Evolutionary conservation across 2,329 filamentous ascomycete genomes (phyloP).

Genomic region (Cordyceps cicadae): DNA sequence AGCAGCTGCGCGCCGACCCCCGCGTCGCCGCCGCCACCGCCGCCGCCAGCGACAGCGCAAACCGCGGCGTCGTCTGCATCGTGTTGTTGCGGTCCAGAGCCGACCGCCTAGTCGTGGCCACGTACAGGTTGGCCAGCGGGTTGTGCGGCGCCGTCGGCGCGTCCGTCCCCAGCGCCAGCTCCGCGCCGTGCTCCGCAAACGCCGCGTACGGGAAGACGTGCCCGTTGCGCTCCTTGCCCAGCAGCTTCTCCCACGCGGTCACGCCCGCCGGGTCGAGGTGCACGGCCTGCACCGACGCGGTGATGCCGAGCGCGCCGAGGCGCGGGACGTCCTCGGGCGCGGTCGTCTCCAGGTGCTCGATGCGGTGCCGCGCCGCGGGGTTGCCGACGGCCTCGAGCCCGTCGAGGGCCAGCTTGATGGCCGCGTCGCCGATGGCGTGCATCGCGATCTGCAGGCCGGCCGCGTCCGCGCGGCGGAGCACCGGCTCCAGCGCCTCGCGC

Average conservation of each 20-base stretch:
- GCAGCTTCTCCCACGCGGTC: conserved; percentile 49
- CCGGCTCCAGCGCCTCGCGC: no score
- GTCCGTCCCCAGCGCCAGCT: conserved; percentile 50
- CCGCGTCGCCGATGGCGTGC: conserved; percentile 23
- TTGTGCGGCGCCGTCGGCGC: conserved; percentile 50
- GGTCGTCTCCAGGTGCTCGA: no score
- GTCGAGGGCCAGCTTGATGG: conserved; percentile 48
- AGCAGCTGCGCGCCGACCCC: conserved; percentile 45
- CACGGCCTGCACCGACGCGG: conserved; percentile 49
- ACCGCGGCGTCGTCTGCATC: conserved; percentile 38
- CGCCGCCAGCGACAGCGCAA: conserved; percentile 39
- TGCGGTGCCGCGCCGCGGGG: no score
- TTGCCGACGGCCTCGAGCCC: no score
- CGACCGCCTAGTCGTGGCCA: conserved; percentile 46
- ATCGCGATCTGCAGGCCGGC: conserved; percentile 41
- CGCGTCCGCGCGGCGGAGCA: no score
- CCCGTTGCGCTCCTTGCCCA: conserved; percentile 45
- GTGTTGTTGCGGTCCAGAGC: conserved; percentile 31
- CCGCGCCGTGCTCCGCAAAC: conserved; percentile 45
- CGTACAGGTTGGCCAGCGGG: conserved; percentile 48
- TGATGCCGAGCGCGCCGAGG: conserved; percentile 51
- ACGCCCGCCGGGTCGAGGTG: conserved; percentile 54
- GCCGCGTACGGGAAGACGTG: conserved; percentile 57
- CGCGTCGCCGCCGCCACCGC: conserved; percentile 40
- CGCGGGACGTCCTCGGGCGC: conserved; percentile 48